A percentile compares a stretch with the other conserved stretches of the same genome.
Evolutionary conservation across 208 protist genomes (phyloP).

Genomic region (Tetramitus jugosus): DNA sequence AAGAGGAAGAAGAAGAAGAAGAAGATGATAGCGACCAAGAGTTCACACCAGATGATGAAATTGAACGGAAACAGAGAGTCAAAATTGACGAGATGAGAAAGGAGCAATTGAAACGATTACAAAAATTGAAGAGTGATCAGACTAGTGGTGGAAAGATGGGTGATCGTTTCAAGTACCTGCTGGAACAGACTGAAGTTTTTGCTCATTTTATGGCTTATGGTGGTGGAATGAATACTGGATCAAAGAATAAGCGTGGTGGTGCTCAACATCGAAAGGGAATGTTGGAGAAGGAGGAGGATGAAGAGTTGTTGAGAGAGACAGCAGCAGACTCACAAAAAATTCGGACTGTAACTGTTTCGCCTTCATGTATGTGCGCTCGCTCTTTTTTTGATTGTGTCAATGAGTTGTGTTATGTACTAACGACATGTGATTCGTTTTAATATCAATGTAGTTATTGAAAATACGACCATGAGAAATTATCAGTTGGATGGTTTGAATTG

Average conservation of each 20-base stretch:
- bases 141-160: background rate
- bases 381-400: background rate
- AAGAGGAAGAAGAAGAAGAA: conserved; percentile 11
- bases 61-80: background rate
- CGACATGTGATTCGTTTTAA: background rate
- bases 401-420: background rate
- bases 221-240: background rate
- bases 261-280: background rate
- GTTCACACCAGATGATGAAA: background rate
- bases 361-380: background rate
- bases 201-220: background rate
- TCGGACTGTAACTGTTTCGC: background rate
- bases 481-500: conserved; percentile 97
- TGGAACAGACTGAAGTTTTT: conserved; percentile 27
- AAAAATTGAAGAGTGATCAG: background rate
- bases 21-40: background rate
- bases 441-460: conserved; percentile 7
- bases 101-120: background rate
- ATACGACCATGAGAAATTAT: conserved; percentile 82
- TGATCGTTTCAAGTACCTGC: background rate
- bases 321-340: background rate
- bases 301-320: conserved; percentile 3
- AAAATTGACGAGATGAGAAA: background rate
- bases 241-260: background rate
- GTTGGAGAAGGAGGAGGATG: conserved; percentile 21